Evolutionary conservation across 2,329 filamentous ascomycete genomes (phyloP).

Genomic region (Trichoderma arundinaceum): DNA sequence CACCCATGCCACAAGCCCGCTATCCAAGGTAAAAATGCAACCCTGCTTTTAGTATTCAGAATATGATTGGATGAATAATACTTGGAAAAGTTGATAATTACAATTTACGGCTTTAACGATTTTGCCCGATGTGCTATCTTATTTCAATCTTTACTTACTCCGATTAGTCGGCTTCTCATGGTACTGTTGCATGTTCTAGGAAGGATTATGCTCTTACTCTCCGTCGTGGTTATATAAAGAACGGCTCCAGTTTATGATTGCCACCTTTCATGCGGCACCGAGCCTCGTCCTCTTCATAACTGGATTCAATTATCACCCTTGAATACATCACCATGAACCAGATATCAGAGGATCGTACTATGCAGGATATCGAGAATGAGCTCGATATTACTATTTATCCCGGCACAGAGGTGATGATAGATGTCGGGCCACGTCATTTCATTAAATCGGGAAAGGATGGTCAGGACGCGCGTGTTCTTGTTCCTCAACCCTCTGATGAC

Average conservation of each 20-base stretch:
- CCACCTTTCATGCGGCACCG: not conserved
- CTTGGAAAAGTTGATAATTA: slow-evolving; percentile 9
- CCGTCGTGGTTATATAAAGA: not conserved
- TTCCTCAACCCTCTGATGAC: slow-evolving; percentile 22
- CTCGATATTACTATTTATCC: slow-evolving; percentile 21
- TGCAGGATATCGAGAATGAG: slow-evolving; percentile 27
- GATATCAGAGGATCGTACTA: not conserved
- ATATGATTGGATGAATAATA: not conserved
- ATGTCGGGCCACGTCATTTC: slow-evolving; percentile 21
- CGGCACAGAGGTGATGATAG: slow-evolving; percentile 24
- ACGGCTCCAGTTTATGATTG: not conserved
- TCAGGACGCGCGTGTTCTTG: slow-evolving; percentile 11
- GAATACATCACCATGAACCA: slow-evolving; percentile 9
- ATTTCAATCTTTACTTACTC: not conserved
- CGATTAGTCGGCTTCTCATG: not conserved
- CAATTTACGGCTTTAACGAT: not conserved
- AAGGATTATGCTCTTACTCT: not conserved
- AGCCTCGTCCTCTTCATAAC: not conserved
- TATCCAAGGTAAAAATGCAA: not conserved
- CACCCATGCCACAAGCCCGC: not conserved
- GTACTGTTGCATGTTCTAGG: not conserved
- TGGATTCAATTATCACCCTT: not conserved
- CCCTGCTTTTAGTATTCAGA: not conserved
- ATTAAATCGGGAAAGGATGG: slow-evolving; percentile 16
- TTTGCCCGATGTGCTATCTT: not conserved